Base-by-base conservation (phyloP, 208 protist species). In the Jaenimonas drosophilae region DNA sequence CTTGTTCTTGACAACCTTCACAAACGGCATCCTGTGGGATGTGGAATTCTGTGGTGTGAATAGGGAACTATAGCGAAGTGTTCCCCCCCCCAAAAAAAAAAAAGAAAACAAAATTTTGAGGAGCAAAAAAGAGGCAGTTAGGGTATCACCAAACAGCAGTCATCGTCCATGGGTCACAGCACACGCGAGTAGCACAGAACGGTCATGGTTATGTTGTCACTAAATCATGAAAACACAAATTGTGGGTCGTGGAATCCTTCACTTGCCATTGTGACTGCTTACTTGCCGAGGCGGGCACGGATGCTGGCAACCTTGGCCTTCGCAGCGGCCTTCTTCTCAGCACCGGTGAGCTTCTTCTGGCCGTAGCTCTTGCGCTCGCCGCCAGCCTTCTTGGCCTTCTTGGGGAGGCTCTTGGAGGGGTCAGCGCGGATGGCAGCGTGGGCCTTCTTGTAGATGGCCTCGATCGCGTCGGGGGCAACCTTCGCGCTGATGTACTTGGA, bases 361-460 rank as follows among this genome's bases (percentile, higher is more conserved):
- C 73, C 61, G 67, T 70, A 74, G 52, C 63, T 64, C 62, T 79
- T 76, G 53, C 54, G 52, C 30, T 27, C 25, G 25, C 27, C 49
- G 20, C 49, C 64, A 12, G 11, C 46, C 59, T 81, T 77, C 56
- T 70, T 65, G 45, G 61, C 64, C 74, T 84, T 76, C 68, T 68
- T 73, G 23, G 71, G 44, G 20, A 65, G 50, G 21, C 59, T 66
- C 71, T 83, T 84, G 46, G 57, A 71, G 28, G 97, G 97, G 59
- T 98, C 72, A 9, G 54, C 83, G 57, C 96, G 87, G 76, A 99
- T 99, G 20, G 59, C 70, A 25, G 58, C 90, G 66, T 99, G 97
- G 9, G 73, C 81, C 50, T 89, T 86, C 50, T 85, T 81, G 79
- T 98, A 99, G 33, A 99, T 83, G 26, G 59, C 66, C 77, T 99